Base-by-base conservation (phyloP, 2,329 filamentous ascomycete species). In the Alternaria metachromatica region DNA sequence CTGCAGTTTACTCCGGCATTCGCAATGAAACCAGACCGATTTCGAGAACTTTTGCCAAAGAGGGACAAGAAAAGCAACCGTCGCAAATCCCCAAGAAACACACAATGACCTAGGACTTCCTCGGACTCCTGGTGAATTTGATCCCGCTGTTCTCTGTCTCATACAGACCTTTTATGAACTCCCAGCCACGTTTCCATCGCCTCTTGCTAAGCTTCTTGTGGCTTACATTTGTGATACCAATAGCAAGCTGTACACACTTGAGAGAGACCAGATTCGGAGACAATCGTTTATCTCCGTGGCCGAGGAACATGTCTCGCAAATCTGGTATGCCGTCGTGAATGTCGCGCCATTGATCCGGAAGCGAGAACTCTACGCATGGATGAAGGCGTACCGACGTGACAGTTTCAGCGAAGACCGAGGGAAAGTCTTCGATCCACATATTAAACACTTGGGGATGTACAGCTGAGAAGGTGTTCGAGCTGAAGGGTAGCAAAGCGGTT, bases 181-280 rank as follows among this genome's bases (percentile, higher is more conserved):
- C 3, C 20, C n/a, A 12, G 0, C 18, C 41, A 1, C 18, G 18
- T 44, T 12, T 2, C 4, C 0, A 2, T 5, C 0, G 15, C n/a
- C 7, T 44, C 10, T 37, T 15, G 30, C 7, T 6, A 15, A 30
- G 0, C 12, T 30, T 30, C 0, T 13, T 6, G 12, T 0, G 12
- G 12, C 2, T 3, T 30, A 2, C 3, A 13, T 1, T 0, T 13
- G 11, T 30, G 2, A 41, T 4, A n/a, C 1, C 0, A 3, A 41
- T 2, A 41, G 1, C n/a, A 43, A 44, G n/a, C 43, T 45, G 3
- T 20, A 45, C 43, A 1, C 0, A 0, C n/a, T 20, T 45, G 43
- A 45, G 43, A 45, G 43, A 45, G 12, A 6, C 0, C 3, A 45
- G 0, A 4, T 12, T 6, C 2, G 10, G 4, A 21, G 43, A 44